phyloP scores from a whole-genome alignment of 148 eudicot species.

The Pouteria glomerata region DNA sequence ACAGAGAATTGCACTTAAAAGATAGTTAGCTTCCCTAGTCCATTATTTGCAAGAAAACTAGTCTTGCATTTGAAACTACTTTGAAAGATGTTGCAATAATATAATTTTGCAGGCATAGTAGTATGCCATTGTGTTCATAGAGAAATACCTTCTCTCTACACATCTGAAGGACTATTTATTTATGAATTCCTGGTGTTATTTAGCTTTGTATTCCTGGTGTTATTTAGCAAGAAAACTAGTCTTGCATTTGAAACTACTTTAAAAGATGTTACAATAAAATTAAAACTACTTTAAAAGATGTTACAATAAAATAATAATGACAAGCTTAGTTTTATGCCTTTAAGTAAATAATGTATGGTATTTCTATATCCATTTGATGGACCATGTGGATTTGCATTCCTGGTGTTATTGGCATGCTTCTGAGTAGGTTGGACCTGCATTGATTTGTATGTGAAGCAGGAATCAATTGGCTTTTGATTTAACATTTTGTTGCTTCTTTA shows the following conservation, averaged over 20 bases:
- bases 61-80: too few relatives aligned
- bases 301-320: too few relatives aligned
- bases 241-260: constrained; percentile 1
- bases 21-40: not conserved
- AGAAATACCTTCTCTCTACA: too few relatives aligned
- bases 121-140: too few relatives aligned
- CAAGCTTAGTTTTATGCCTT: not conserved
- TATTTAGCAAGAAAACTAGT: not conserved
- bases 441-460: not conserved
- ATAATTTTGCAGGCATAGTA: too few relatives aligned
- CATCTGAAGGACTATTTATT: too few relatives aligned
- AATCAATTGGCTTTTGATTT: constrained; percentile 7
- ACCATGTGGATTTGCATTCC: not conserved
- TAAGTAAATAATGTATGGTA: not conserved
- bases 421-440: not conserved
- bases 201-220: too few relatives aligned
- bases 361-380: too few relatives aligned
- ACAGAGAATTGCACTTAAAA: not conserved
- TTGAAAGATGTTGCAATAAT: too few relatives aligned
- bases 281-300: too few relatives aligned
- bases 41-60: too few relatives aligned
- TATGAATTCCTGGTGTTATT: too few relatives aligned
- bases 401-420: not conserved
- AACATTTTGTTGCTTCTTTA: constrained; percentile 10
- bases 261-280: not conserved